phyloP scores from a whole-genome alignment of 352 stramenopile genomes.

The Globisporangium canariense region DNA sequence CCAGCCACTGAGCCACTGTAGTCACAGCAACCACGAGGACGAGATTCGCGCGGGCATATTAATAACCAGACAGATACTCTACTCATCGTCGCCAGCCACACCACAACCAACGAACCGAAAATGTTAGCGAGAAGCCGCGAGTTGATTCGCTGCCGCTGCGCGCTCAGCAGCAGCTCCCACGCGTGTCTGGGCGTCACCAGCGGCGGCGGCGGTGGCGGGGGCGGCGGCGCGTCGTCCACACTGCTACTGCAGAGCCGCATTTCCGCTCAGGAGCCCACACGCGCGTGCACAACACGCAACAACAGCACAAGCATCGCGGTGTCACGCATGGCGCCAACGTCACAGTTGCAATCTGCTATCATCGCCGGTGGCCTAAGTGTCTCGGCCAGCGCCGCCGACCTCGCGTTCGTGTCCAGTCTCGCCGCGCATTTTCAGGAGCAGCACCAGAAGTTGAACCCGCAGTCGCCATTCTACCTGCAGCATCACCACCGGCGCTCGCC shows the following conservation, averaged over 20 bases:
- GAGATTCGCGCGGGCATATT: constrained; percentile 4
- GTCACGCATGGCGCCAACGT: background rate
- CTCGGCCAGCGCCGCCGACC: constrained; percentile 13
- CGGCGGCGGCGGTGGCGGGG: too few species aligned
- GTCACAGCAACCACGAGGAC: background rate
- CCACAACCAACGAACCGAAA: background rate
- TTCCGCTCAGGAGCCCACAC: constrained; percentile 9
- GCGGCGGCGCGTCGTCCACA: background rate
- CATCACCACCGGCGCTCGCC: constrained; percentile 17
- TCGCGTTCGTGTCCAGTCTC: constrained; percentile 17
- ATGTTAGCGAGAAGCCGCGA: constrained; percentile 10
- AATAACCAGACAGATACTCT: background rate
- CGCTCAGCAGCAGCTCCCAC: constrained; percentile 7
- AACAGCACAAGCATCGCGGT: constrained; percentile 14
- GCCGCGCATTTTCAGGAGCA: constrained; percentile 15
- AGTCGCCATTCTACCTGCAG: constrained; percentile 7
- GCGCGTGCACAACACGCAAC: constrained; percentile 8
- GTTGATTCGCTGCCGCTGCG: constrained; percentile 5
- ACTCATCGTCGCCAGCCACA: background rate
- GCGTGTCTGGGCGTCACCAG: background rate
- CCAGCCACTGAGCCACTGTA: background rate
- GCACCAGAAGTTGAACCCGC: constrained; percentile 1
- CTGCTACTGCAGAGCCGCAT: constrained; percentile 13
- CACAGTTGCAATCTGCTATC: background rate
- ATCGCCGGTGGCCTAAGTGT: constrained; percentile 5